phyloP scores from a whole-genome alignment of 305 asterid species.

The Ajuga reptans region DNA sequence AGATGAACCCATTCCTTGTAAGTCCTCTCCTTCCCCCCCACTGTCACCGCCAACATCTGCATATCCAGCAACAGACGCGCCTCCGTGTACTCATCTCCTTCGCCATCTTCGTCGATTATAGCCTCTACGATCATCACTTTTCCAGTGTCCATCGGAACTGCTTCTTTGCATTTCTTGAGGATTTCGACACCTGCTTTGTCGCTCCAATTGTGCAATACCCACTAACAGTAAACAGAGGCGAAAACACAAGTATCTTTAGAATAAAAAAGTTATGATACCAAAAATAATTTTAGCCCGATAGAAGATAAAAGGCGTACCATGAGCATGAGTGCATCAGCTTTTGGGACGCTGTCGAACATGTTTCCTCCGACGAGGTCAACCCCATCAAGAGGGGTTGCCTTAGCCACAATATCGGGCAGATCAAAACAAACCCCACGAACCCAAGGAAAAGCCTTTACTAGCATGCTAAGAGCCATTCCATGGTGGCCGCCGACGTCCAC shows the following conservation, averaged over 20 bases:
- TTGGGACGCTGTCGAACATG: slow-evolving; percentile 43
- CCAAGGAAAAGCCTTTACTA: slow-evolving; percentile 28
- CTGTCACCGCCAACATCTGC: not conserved
- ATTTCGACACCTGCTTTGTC: not conserved
- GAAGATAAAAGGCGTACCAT: slow-evolving; percentile 32
- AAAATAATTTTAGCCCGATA: no score
- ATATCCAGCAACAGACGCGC: not conserved
- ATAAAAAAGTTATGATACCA: no score
- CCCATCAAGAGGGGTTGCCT: slow-evolving; percentile 23
- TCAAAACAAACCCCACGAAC: slow-evolving; percentile 35
- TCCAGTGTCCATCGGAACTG: not conserved
- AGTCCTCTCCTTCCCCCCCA: slow-evolving; percentile 4
- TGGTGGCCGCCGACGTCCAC: slow-evolving; percentile 35
- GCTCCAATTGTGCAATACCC: not conserved
- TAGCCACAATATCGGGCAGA: slow-evolving; percentile 41
- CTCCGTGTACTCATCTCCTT: not conserved
- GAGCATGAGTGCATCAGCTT: slow-evolving; percentile 44
- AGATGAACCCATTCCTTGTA: slow-evolving; percentile 25
- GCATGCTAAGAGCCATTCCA: slow-evolving; percentile 10
- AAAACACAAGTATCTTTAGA: no score
- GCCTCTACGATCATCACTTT: not conserved
- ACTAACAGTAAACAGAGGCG: not conserved
- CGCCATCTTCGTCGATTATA: not conserved
- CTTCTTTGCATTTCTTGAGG: not conserved
- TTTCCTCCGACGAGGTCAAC: slow-evolving; percentile 41